These are phyloP conservation scores for Phytophthora melonis DNA, from an alignment of 352 stramenopile genomes.

Conservation along the genomic window DNA sequence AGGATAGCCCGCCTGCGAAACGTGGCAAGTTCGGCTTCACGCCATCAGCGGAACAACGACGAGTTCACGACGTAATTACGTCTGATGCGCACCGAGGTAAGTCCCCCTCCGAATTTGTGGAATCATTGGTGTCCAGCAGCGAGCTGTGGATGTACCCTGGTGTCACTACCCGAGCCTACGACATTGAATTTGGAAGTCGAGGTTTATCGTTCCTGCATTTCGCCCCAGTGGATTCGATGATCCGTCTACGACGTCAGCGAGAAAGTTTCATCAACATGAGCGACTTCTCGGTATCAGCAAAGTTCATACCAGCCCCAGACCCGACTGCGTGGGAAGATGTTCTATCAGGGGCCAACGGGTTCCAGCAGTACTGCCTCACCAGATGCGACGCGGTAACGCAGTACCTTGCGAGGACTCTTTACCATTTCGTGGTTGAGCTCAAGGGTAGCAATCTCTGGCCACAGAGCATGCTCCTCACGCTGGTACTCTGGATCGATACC, in stretches of 20 bases:
- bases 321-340: conserved; percentile 4
- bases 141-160: conserved; percentile 10
- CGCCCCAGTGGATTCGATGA: background rate
- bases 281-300: conserved; percentile 8
- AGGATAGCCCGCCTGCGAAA: background rate
- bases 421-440: background rate
- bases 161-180: background rate
- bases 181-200: too few species aligned
- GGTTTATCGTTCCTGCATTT: conserved; percentile 13
- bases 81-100: conserved; percentile 2
- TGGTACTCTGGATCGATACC: conserved; percentile 10
- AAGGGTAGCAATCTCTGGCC: background rate
- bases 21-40: background rate
- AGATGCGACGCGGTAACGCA: conserved; percentile 1
- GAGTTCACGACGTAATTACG: conserved; percentile 3
- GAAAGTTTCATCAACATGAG: conserved; percentile 18
- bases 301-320: conserved; percentile 6
- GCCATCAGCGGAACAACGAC: background rate
- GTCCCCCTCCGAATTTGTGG: conserved; percentile 3
- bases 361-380: conserved; percentile 9
- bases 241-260: background rate
- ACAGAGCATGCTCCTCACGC: background rate
- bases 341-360: background rate
- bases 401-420: background rate
- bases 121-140: conserved; percentile 7